Evolutionary conservation across 441 rosid genomes (phyloP).

Genomic region (Populus hybrid): DNA sequence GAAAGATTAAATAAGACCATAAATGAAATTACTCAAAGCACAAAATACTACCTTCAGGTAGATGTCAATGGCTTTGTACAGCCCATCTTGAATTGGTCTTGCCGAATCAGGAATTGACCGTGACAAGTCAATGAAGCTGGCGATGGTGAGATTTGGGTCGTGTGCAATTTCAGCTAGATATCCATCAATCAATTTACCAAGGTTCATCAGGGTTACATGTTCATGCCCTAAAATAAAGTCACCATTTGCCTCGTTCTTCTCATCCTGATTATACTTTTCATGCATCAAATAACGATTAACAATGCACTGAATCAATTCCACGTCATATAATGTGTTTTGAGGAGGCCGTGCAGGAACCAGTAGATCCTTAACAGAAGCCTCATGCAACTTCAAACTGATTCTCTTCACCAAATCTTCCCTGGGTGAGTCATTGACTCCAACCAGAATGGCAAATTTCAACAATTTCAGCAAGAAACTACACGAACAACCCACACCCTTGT

Average conservation of each 20-base stretch:
- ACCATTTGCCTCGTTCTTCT: conserved; percentile 35
- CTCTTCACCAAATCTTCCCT: conserved; percentile 57
- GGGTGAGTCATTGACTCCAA: conserved; percentile 49
- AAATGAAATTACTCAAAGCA: neutral
- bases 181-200: conserved; percentile 70
- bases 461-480: conserved; percentile 83
- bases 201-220: conserved; percentile 46
- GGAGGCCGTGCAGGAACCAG: conserved; percentile 46
- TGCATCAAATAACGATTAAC: conserved; percentile 41
- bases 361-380: conserved; percentile 35
- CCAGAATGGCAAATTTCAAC: conserved; percentile 60
- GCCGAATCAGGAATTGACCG: conserved; percentile 62
- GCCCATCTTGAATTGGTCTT: conserved; percentile 54
- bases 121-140: conserved; percentile 54
- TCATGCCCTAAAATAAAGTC: conserved; percentile 50
- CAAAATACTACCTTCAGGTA: conserved; percentile 64
- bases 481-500: conserved; percentile 52
- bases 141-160: conserved; percentile 43
- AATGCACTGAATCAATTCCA: conserved; percentile 61
- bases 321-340: conserved; percentile 49
- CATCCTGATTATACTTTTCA: conserved; percentile 37
- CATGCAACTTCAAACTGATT: conserved; percentile 62
- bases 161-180: conserved; percentile 59
- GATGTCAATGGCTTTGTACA: conserved; percentile 35
- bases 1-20: neutral